Base-by-base conservation (phyloP, 2,329 filamentous ascomycete genomes). In the Eurotiales sp. region DNA sequence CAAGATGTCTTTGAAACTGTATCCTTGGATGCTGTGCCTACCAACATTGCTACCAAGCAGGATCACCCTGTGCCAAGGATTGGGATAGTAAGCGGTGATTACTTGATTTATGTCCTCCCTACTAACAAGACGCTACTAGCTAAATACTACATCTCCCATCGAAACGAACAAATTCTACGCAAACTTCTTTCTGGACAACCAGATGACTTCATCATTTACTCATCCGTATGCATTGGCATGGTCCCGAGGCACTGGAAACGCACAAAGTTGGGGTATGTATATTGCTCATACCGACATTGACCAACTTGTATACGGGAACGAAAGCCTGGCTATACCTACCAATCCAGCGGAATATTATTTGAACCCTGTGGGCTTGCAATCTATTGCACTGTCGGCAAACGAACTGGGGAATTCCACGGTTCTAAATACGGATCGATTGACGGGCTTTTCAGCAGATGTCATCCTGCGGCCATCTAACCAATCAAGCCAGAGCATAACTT, bases 311-410 rank as follows among this genome's bases (percentile, higher is more conserved):
- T 87, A 81, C 62, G 90, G 88, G 8, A 74, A 67, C 50, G 61
- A 78, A 4, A 76, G 77, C 54, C 72, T 75, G 45, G 69, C 68
- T 22, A 75, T 77, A 27, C 79, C 79, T 0, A 81, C 70, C 17
- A 60, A 78, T 8, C 85, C 87, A 3, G 77, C 79, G 1, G 72
- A 79, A 23, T 96, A 86, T 64, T 96, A 88, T 60, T 79, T 86
- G 64, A 93, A 89, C 60, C 90, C 92, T 0, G 74, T 93, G 39
- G 87, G 87, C 0, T 86, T 95, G 22, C 87, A 95, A 62, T 89
- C 88, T 1, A 65, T 97, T 25, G 80, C 90, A 23, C 72, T 97
- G 8, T 93, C 90, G 0, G 91, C 91, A 1, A 72, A 74, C 14
- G 90, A 95, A 63, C 78, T 97, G 8, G 81, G 78, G 3, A 62